phyloP scores from a whole-genome alignment of 2,329 filamentous ascomycete species.

The Didymosphaeria variabile region DNA sequence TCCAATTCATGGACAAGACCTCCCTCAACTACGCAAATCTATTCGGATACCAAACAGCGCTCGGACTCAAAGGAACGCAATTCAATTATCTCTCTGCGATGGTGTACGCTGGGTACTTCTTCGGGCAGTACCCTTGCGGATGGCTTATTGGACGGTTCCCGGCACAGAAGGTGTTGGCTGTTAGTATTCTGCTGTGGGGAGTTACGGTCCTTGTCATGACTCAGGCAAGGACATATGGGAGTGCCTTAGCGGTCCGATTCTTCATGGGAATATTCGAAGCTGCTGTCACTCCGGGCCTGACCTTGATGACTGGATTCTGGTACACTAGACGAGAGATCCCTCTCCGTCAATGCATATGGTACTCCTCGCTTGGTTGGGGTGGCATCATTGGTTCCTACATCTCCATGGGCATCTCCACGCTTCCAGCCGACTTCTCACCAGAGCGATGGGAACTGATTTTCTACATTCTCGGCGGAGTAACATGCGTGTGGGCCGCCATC shows the following conservation, averaged over 20 bases:
- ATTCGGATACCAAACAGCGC: conserved; percentile 48
- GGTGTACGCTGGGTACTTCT: conserved; percentile 54
- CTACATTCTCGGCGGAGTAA: conserved; percentile 46
- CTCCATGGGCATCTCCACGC: conserved; percentile 43
- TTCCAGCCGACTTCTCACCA: conserved; percentile 23
- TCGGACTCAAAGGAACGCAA: conserved; percentile 42
- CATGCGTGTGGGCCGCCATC: conserved; percentile 44
- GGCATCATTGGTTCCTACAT: conserved; percentile 47
- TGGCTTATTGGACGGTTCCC: conserved; percentile 51
- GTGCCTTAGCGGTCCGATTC: conserved; percentile 33
- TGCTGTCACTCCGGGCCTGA: conserved; percentile 45
- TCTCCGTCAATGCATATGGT: conserved; percentile 50
- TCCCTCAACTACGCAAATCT: conserved; percentile 41
- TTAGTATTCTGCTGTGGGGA: conserved; percentile 47
- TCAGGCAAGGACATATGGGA: conserved; percentile 38
- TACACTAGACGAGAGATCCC: conserved; percentile 49
- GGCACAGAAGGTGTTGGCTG: conserved; percentile 47
- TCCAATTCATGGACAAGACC: conserved; percentile 38
- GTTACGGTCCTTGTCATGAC: conserved; percentile 46
- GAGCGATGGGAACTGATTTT: conserved; percentile 48
- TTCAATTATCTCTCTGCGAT: conserved; percentile 52
- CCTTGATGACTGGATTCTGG: conserved; percentile 51
- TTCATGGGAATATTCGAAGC: conserved; percentile 48
- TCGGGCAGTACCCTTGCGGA: conserved; percentile 54
- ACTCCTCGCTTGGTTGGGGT: conserved; percentile 40